Conservation (phyloP, 2,329 filamentous ascomycete species). For the Huntiella savannae region DNA sequence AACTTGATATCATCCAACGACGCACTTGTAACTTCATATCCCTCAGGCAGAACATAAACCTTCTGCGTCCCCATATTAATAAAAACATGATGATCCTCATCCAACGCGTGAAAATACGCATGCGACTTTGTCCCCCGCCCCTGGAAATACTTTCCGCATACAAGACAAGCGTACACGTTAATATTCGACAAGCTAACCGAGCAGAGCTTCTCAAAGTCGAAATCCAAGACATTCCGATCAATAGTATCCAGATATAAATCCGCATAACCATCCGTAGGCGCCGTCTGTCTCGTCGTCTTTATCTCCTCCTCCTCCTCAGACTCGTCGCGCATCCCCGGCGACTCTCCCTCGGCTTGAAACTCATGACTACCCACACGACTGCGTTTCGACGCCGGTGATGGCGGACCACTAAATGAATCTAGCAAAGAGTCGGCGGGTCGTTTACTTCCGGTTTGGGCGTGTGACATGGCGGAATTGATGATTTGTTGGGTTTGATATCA, state of each 20-base stretch:
- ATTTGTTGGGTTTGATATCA: not conserved
- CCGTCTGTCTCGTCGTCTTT: slow-evolving; percentile 38
- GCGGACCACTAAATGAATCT: slow-evolving; percentile 18
- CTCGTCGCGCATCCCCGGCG: too few species aligned
- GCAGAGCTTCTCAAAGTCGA: slow-evolving; percentile 97
- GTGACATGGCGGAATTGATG: not conserved
- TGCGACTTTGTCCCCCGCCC: slow-evolving; percentile 85
- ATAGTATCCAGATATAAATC: slow-evolving; percentile 97
- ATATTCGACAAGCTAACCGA: slow-evolving; percentile 93
- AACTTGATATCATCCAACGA: slow-evolving; percentile 97
- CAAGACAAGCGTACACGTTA: slow-evolving; percentile 93
- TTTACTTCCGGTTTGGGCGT: too few species aligned
- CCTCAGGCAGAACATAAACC: slow-evolving; percentile 83
- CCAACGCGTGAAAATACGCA: slow-evolving; percentile 92
- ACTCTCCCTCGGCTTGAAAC: slow-evolving; percentile 12
- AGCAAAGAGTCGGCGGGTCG: slow-evolving; percentile 41
- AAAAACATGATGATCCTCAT: slow-evolving; percentile 90
- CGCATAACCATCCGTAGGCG: slow-evolving; percentile 72
- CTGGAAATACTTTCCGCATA: slow-evolving; percentile 96
- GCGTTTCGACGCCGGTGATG: slow-evolving; percentile 43
- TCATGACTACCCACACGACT: slow-evolving; percentile 26
- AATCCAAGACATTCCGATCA: slow-evolving; percentile 79
- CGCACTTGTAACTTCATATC: slow-evolving; percentile 89
- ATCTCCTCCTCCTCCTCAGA: not conserved
- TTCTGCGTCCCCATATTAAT: slow-evolving; percentile 92